These are phyloP conservation scores for Rhizopus stolonifer DNA, from an alignment of 371 early-diverging fungal species.

Conservation along the genomic window DNA sequence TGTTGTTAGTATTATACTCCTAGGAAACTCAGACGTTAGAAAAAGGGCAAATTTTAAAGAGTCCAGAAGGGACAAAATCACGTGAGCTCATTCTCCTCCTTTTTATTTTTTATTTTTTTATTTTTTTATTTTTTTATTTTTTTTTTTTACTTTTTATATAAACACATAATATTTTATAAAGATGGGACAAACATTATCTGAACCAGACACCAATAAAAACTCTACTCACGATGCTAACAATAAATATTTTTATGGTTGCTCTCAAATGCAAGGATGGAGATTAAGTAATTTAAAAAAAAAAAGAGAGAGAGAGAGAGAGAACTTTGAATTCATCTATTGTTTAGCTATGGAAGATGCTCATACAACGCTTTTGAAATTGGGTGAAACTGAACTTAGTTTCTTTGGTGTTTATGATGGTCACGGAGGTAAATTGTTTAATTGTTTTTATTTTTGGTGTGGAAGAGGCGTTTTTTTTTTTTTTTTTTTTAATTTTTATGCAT, in stretches of 20 bases:
- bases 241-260: constrained; percentile 82
- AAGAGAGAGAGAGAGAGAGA: neutral
- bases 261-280: constrained; percentile 98
- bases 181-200: constrained; percentile 97
- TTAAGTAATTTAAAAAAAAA: constrained; percentile 65
- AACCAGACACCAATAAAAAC: constrained; percentile 90
- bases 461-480: neutral
- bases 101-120: neutral
- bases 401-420: constrained; percentile 97
- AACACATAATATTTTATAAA: neutral
- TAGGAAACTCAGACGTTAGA: too few relatives aligned
- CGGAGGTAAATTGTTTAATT: constrained; percentile 62
- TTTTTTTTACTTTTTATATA: neutral
- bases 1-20: too few relatives aligned
- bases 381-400: constrained; percentile 59
- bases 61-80: neutral
- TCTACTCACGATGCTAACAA: constrained; percentile 70
- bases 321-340: neutral
- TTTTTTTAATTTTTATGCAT: neutral
- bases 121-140: neutral
- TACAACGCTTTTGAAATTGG: constrained; percentile 77
- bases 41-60: too few relatives aligned
- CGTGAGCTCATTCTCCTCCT: neutral
- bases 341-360: constrained; percentile 96
- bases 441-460: neutral